Base-by-base conservation (phyloP, 192 early-diverging fungal genomes). In the Podila epicladia region DNA sequence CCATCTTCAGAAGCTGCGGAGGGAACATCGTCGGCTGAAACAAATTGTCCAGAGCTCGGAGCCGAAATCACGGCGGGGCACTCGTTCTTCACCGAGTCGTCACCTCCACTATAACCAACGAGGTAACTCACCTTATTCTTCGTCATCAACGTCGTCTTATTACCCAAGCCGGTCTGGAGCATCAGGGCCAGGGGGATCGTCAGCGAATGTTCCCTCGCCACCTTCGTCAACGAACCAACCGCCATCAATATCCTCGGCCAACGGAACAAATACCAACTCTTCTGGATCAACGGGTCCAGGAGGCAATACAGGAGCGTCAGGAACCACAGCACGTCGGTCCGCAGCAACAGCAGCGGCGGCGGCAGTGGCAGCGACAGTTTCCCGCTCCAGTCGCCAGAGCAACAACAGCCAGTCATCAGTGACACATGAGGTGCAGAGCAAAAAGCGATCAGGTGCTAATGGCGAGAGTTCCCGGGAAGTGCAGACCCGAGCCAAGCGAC, bases 11-110 rank as follows among this genome's bases (percentile, higher is more conserved):
- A 80, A 55, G 60, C 57, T 80, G 33, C 37, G 67, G 15, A 65
- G 69, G 50, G 77, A 80, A 48, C 77, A 80, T 33, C 77, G 77
- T 33, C 59, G 71, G 45, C 59, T 80, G 32, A 80, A 80, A 49
- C 69, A 80, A 19, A 67, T 80, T 32, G 20, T 80, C n/a, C 71
- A 80, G 62, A 63, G 71, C 55, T 73, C 71, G 5, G 70, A 72
- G 11, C 71, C 65, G 35, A 80, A 73, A 62, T 71, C 70, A n/a
- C 70, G 77, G 15, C 77, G 77, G 6, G 77, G 70, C 5, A 80
- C 77, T 11, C 70, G 77, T 12, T 80, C 71, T 1, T 80, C 71
- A 22, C 77, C 77, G 1, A 71, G 68, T n/a, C 62, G 72, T 49
- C 20, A 62, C 6, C 4, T 35, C 26, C 61, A 35, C 7, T 58